Evolutionary conservation across 352 stramenopile genomes (phyloP), one percentile per base, ranked within the genome.

Genomic region (Globisporangium irregulare): DNA sequence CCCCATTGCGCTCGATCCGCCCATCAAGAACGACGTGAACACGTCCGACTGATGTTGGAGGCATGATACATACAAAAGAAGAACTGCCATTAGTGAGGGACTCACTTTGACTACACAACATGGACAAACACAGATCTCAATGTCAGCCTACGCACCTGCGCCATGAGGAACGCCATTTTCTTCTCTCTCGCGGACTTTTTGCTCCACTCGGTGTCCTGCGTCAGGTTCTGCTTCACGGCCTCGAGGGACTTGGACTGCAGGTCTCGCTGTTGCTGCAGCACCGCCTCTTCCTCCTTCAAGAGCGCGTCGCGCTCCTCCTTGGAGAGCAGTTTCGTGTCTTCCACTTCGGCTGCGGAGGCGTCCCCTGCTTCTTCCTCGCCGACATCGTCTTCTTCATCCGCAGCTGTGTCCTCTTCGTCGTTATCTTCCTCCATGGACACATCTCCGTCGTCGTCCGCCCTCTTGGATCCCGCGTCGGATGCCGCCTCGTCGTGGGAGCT

Each of bases 141-240:
- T n/a, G 5, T n/a, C 15, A 20, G 18, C 43, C 29, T 15, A 29
- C 50, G 48, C 32, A 80, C 73, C 73, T 92, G 88, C 2, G 88
- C 88, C 88, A 95, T 95, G n/a, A 95, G 73, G 66, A 95, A 95
- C 48, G 80, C 81, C 83, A 95, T 89, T 62, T 90, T 91, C 73
- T 86, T 85, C 66, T 95, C 81, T 1, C 73, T n/a, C 12, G 72
- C 70, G 2, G 74, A 72, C 69, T 92, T 92, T 25, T 71, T 71
- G 22, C 54, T 62, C 74, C 71, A 89, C 1, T 82, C 79, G 24
- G 68, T 68, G 57, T 92, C 83, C 51, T 90, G 76, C 53, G 75
- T 69, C 7, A 94, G 59, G 18, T 60, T 79, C 70, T 93, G 77
- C 62, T 87, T 87, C 24, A 95, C 77, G 6, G 80, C 79, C 64